These are phyloP conservation scores for Dioscorea dumetorum DNA, from an alignment of 106 monocot genomes.

Conservation along the genomic window DNA sequence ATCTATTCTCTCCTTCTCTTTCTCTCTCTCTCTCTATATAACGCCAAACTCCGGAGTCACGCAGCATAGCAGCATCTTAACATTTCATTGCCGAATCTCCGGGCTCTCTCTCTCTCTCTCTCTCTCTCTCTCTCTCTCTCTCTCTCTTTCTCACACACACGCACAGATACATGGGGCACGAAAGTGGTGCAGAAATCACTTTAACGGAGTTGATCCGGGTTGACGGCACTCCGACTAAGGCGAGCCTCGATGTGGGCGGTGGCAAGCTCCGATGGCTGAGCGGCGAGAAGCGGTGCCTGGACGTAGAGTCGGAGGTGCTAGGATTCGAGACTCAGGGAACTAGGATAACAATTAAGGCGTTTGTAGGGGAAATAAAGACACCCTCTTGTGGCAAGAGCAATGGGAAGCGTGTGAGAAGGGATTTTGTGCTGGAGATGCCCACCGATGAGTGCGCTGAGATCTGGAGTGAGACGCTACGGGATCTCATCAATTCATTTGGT, in stretches of 20 bases:
- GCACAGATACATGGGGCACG: not conserved
- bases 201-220: slow-evolving; percentile 30
- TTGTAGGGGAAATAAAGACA: slow-evolving; percentile 9
- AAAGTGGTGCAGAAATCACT: not conserved
- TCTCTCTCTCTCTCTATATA: no score
- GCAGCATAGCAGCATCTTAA: no score
- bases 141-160: no score
- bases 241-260: slow-evolving; percentile 12
- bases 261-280: slow-evolving; percentile 46
- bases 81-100: no score
- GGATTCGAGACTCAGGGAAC: slow-evolving; percentile 43
- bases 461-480: slow-evolving; percentile 40
- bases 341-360: slow-evolving; percentile 34
- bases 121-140: no score
- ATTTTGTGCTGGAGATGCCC: slow-evolving; percentile 57
- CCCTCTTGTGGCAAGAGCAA: not conserved
- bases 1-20: no score
- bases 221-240: slow-evolving; percentile 40
- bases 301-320: slow-evolving; percentile 55
- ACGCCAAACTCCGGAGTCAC: no score
- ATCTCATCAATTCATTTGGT: slow-evolving; percentile 61
- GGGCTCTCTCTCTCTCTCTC: no score
- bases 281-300: slow-evolving; percentile 23
- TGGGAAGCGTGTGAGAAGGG: slow-evolving; percentile 40
- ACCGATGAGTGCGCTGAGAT: slow-evolving; percentile 15